Percentiles rank a stretch among this genome's conserved stretches.
Evolutionary conservation across 768 basidiomycete species (phyloP).

Genomic region (Phanerochaete sordida): DNA sequence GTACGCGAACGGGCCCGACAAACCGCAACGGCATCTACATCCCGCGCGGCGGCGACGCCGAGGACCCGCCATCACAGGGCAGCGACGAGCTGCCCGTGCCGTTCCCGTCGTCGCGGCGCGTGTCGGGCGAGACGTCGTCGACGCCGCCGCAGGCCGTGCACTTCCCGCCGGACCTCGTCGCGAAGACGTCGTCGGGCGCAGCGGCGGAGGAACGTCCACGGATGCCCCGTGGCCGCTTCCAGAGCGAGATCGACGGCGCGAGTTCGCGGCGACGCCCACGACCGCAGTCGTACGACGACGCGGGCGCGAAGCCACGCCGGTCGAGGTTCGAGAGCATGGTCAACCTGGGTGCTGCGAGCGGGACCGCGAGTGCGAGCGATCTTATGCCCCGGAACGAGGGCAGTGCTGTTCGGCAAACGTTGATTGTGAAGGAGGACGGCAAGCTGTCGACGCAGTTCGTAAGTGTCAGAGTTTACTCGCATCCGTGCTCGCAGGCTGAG

Average conservation of each 20-base stretch:
- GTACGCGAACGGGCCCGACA: slow-evolving; percentile 39
- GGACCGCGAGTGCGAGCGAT: slow-evolving; percentile 62
- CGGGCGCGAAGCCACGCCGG: slow-evolving; percentile 48
- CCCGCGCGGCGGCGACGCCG: slow-evolving; percentile 32
- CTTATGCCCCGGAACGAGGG: slow-evolving; percentile 63
- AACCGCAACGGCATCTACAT: slow-evolving; percentile 46
- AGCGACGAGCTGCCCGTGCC: slow-evolving; percentile 46
- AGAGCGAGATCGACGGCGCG: slow-evolving; percentile 67
- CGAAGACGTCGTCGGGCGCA: slow-evolving; percentile 11
- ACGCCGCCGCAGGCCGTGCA: slow-evolving; percentile 31
- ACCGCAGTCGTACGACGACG: slow-evolving; percentile 68
- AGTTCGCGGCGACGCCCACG: slow-evolving; percentile 49
- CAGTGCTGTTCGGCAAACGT: slow-evolving; percentile 57
- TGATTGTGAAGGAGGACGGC: slow-evolving; percentile 79
- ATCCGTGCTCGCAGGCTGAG: slow-evolving; percentile 1
- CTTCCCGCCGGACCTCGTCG: slow-evolving; percentile 18
- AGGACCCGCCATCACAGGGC: slow-evolving; percentile 1
- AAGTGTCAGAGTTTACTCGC: slow-evolving; percentile 34
- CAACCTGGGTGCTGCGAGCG: slow-evolving; percentile 50
- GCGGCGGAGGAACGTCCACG: slow-evolving; percentile 33
- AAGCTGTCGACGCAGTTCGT: slow-evolving; percentile 80
- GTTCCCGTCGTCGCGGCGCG: slow-evolving; percentile 51
- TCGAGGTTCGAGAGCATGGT: slow-evolving; percentile 75
- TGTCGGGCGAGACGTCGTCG: slow-evolving; percentile 46
- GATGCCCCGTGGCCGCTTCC: slow-evolving; percentile 60